Percentiles rank a stretch among this genome's conserved stretches.
phyloP scores from a whole-genome alignment of 2,329 filamentous ascomycete species.

The Aspergillus sp. region DNA sequence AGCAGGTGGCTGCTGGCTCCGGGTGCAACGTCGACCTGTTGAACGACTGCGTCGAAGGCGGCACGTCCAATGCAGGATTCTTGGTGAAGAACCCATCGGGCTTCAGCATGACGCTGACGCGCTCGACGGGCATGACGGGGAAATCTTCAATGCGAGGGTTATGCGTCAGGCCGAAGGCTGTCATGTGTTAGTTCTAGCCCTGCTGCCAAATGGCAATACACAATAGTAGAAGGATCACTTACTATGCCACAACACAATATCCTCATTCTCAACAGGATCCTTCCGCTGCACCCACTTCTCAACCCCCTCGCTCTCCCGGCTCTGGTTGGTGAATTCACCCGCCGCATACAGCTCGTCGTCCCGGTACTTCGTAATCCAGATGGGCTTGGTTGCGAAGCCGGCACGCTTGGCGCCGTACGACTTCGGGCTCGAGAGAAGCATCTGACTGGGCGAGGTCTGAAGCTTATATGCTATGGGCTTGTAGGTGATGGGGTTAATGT shows the following conservation, averaged over 20 bases:
- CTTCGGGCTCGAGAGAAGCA: constrained; percentile 50
- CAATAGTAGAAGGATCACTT: constrained; percentile 15
- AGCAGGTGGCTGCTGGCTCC: constrained; percentile 29
- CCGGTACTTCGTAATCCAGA: constrained; percentile 57
- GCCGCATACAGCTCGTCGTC: constrained; percentile 57
- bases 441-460: constrained; percentile 50
- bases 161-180: constrained; percentile 60
- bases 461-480: constrained; percentile 56
- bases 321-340: constrained; percentile 56
- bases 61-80: constrained; percentile 53
- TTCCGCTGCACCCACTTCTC: constrained; percentile 53
- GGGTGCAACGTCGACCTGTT: constrained; percentile 42
- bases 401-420: constrained; percentile 52
- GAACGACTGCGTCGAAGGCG: constrained; percentile 42
- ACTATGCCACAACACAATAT: constrained; percentile 44
- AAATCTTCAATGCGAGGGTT: constrained; percentile 66
- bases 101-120: constrained; percentile 49
- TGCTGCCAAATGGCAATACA: neutral
- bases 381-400: constrained; percentile 54
- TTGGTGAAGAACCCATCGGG: constrained; percentile 55
- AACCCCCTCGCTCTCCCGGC: constrained; percentile 56
- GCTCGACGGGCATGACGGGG: constrained; percentile 67
- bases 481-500: constrained; percentile 49
- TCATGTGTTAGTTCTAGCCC: neutral
- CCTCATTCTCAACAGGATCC: constrained; percentile 53